phyloP scores from a whole-genome alignment of 2,329 filamentous ascomycete species.

The Colletotrichum chrysophilum region DNA sequence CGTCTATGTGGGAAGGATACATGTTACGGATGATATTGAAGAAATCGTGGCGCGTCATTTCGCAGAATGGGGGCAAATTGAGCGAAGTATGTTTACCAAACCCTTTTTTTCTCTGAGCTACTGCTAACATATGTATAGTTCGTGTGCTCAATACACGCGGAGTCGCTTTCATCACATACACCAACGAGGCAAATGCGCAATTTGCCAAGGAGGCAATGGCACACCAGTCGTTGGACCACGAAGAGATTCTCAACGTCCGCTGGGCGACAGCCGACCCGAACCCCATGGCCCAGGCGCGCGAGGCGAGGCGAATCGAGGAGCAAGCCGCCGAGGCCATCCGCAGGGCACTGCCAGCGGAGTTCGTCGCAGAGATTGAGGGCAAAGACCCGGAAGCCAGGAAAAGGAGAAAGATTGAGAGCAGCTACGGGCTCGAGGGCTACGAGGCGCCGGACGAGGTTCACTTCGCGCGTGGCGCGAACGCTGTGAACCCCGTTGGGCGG shows the following conservation, averaged over 20 bases:
- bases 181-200: constrained; percentile 77
- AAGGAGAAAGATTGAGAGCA: constrained; percentile 86
- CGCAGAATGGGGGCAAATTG: constrained; percentile 93
- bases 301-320: constrained; percentile 88
- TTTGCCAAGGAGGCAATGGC: constrained; percentile 97
- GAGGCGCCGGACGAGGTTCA: constrained; percentile 94
- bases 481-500: constrained; percentile 63
- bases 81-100: constrained; percentile 60
- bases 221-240: constrained; percentile 89
- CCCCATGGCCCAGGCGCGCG: constrained; percentile 90
- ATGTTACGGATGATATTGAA: constrained; percentile 96
- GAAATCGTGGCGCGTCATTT: constrained; percentile 95
- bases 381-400: constrained; percentile 87
- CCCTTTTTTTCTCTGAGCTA: neutral
- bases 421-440: constrained; percentile 88
- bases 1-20: constrained; percentile 90
- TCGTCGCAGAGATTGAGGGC: constrained; percentile 92
- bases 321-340: constrained; percentile 95
- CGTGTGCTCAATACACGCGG: constrained; percentile 88
- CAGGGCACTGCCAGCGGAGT: constrained; percentile 84
- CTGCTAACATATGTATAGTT: constrained; percentile 35
- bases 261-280: constrained; percentile 98
- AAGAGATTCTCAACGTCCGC: constrained; percentile 91
- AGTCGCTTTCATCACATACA: constrained; percentile 94
- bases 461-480: constrained; percentile 80